phyloP scores from a whole-genome alignment of 108 stramenopile genomes.

The Skeletonema costatum region DNA sequence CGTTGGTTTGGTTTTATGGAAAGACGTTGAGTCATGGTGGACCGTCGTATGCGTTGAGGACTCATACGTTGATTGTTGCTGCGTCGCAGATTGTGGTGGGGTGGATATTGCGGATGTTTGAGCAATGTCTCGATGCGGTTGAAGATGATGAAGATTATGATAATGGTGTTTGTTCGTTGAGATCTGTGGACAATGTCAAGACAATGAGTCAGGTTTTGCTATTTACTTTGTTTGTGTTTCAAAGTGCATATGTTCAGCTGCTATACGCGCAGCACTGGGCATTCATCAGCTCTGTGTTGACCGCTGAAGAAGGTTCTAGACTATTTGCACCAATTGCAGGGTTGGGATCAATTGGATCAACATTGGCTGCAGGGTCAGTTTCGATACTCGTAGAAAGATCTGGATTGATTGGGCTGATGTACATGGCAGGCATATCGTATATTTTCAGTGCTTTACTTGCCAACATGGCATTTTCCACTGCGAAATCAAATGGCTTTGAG shows the following conservation, averaged over 20 bases:
- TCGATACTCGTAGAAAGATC: constrained; percentile 35
- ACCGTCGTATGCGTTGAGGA: constrained; percentile 64
- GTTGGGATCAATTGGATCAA: constrained; percentile 66
- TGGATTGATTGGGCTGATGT: constrained; percentile 64
- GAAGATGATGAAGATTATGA: neutral
- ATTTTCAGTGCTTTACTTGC: constrained; percentile 47
- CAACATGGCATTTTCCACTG: constrained; percentile 43
- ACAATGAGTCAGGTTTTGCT: constrained; percentile 22
- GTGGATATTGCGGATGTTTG: constrained; percentile 15
- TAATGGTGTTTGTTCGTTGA: neutral
- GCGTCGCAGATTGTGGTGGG: constrained; percentile 25
- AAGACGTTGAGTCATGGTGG: constrained; percentile 58
- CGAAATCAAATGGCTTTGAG: constrained; percentile 61
- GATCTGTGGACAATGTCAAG: neutral
- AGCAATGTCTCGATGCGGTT: constrained; percentile 3
- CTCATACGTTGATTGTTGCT: constrained; percentile 53
- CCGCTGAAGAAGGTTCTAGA: constrained; percentile 67
- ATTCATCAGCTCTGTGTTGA: constrained; percentile 74
- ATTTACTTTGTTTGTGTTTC: constrained; percentile 71
- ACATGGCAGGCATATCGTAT: constrained; percentile 52
- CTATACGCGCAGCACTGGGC: constrained; percentile 87
- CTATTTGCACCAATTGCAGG: constrained; percentile 84
- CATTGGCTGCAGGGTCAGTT: constrained; percentile 60
- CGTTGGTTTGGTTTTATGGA: constrained; percentile 69
- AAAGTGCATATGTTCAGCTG: constrained; percentile 84